Percentiles rank a stretch among this genome's conserved stretches.
Evolutionary conservation across 1,284 basidiomycete species (phyloP).

Genomic region (Pseudozyma sp.): DNA sequence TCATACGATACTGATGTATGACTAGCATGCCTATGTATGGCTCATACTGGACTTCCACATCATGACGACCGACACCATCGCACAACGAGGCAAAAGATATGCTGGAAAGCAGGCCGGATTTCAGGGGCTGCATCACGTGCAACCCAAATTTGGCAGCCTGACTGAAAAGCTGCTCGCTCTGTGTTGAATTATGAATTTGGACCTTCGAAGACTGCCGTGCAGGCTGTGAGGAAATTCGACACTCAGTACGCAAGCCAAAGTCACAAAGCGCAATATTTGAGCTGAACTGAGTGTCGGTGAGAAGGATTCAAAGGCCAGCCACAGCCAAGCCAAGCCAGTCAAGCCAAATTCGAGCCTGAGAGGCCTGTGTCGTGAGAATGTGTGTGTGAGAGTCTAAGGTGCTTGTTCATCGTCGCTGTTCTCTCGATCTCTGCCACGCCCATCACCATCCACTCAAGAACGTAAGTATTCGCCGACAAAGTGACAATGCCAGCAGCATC

Average conservation of each 20-base stretch:
- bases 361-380: neutral
- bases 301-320: neutral
- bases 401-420: constrained; percentile 16
- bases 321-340: neutral
- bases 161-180: neutral
- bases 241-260: neutral
- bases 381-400: constrained; percentile 2
- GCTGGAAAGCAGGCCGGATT: no score
- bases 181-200: neutral
- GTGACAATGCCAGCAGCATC: constrained; percentile 11
- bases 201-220: constrained; percentile 1
- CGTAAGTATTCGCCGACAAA: constrained; percentile 34
- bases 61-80: no score
- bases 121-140: no score
- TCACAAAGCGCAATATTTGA: neutral
- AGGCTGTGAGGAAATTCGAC: neutral
- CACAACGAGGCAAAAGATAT: no score
- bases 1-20: no score
- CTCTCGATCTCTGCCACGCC: constrained; percentile 36
- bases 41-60: no score
- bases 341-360: constrained; percentile 3
- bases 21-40: no score
- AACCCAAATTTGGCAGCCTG: neutral
- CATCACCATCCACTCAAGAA: constrained; percentile 55
- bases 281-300: neutral